A percentile compares a stretch with the other conserved stretches of the same genome.
These are phyloP conservation scores for Phytophthora lateralis DNA, from an alignment of 352 stramenopile genomes.

Conservation along the genomic window DNA sequence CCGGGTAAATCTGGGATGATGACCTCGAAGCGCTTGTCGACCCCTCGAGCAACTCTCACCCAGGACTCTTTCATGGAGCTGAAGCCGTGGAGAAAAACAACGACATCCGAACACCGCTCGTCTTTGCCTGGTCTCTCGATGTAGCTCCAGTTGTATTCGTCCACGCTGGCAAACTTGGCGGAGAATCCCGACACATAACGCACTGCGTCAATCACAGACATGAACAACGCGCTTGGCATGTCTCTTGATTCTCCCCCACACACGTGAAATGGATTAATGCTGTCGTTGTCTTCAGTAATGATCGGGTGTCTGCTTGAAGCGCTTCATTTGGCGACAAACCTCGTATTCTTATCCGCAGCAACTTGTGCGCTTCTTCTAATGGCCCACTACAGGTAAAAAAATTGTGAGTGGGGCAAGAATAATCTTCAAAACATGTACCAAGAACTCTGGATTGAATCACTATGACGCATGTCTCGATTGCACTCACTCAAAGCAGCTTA, in stretches of 20 bases:
- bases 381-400: too few relatives aligned
- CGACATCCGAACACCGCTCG: conserved; percentile 40
- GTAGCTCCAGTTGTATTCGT: conserved; percentile 76
- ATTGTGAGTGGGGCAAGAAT: too few relatives aligned
- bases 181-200: conserved; percentile 60
- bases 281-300: too few relatives aligned
- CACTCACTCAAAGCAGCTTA: conserved; percentile 23
- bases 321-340: too few relatives aligned
- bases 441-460: neutral
- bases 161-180: conserved; percentile 42
- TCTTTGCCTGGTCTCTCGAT: conserved; percentile 56
- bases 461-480: neutral
- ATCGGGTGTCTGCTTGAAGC: too few relatives aligned
- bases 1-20: conserved; percentile 70
- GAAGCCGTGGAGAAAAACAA: conserved; percentile 77
- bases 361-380: too few relatives aligned
- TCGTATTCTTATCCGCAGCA: neutral
- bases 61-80: conserved; percentile 71
- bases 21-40: conserved; percentile 57
- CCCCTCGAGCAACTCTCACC: conserved; percentile 48
- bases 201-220: conserved; percentile 48
- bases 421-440: too few relatives aligned
- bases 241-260: neutral
- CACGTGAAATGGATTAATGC: neutral
- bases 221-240: conserved; percentile 33